Evolutionary conservation across 2,329 filamentous ascomycete genomes (phyloP).

Genomic region (Cephalotrichum gorgonifer): DNA sequence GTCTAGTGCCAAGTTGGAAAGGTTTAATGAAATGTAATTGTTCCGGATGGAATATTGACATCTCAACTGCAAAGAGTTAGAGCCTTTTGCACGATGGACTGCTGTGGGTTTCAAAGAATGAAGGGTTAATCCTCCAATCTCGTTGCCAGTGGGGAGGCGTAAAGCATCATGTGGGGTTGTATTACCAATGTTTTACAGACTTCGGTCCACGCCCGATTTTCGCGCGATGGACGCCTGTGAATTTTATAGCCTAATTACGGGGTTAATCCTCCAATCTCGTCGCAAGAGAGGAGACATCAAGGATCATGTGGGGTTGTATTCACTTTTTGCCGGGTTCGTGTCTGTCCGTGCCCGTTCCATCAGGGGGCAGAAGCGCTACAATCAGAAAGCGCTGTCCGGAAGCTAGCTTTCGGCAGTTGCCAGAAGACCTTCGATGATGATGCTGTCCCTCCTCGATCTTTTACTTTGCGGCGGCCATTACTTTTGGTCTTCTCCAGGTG

Average conservation of each 20-base stretch:
- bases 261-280: not conserved
- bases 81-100: not conserved
- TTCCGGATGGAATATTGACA: not conserved
- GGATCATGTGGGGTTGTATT: not conserved
- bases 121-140: constrained; percentile 1
- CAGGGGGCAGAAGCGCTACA: not conserved
- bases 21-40: not conserved
- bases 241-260: too few species aligned
- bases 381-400: not conserved
- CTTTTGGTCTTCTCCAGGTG: too few species aligned
- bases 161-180: not conserved
- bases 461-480: too few species aligned
- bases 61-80: not conserved
- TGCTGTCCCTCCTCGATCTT: too few species aligned
- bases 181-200: too few species aligned
- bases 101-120: not conserved
- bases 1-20: not conserved
- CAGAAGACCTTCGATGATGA: too few species aligned
- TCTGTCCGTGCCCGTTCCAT: not conserved
- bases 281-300: not conserved
- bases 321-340: not conserved
- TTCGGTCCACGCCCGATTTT: too few species aligned
- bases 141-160: not conserved
- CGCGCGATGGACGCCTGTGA: too few species aligned
- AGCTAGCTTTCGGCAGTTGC: too few species aligned